Evolutionary conservation across 2,329 filamentous ascomycete genomes (phyloP), one percentile per base, ranked within the genome.

Genomic region (Cladophialophora exuberans): DNA sequence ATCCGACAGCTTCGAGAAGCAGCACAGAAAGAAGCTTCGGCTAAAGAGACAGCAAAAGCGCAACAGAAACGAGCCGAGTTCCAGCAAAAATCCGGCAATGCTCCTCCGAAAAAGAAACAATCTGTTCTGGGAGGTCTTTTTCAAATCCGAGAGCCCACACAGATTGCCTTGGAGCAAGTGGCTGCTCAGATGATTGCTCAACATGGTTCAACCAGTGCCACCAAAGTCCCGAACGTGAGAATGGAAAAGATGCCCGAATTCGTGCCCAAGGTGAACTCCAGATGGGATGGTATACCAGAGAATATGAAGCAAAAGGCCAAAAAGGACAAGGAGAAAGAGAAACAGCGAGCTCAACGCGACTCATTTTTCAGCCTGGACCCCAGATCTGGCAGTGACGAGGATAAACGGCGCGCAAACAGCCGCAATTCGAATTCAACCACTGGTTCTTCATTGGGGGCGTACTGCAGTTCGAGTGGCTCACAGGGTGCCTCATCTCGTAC

Each of bases 251-350:
- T 82, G 31, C 79, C 79, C 4, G 61, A 71, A 3, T 69, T 68
- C 50, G 76, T 81, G 1, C 79, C 79, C 17, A 80, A 76, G 58
- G 78, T 80, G 30, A 82, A 81, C 56, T 76, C 76, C 23, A 81
- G 78, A 65, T 81, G 79, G 79, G 74, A 81, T 60, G 79, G 79
- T 7, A 64, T 81, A 6, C 79, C 79, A 10, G 70, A 76, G 18
- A 57, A 64, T 1, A 60, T 71, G 38, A 76, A 73, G 60, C 59
- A 65, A 11, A 68, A 60, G 51, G 63, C 65, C 22, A 64, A 67
- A 50, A 53, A 60, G 17, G 54, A 60, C 13, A 59, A 63, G 26
- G 54, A 49, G 17, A 47, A 35, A 39, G 54, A 59, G 20, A 60
- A 56, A 30, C 46, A 56, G 10, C 26, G 42, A 36, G 23, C 38